Base-by-base conservation (phyloP, 805 yeast species). In the Starmerella davenportii region DNA sequence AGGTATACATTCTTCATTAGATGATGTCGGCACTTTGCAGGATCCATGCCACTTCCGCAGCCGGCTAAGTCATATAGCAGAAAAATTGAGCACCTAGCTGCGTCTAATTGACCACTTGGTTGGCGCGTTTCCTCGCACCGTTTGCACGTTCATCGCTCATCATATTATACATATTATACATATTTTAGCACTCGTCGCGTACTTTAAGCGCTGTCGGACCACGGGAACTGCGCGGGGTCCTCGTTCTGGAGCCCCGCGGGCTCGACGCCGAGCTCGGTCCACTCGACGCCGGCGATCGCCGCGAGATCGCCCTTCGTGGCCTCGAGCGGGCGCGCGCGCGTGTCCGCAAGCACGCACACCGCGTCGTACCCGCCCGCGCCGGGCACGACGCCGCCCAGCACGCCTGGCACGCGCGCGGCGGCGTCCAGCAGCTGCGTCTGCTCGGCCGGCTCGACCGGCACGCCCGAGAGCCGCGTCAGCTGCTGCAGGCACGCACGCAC, bases 351-450 rank as follows among this genome's bases (percentile, higher is more conserved):
- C 21, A 87, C 51, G 40, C 92, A 70, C 16, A 90, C 70, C 1
- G 98, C 98, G 61, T 90, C 98, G 53, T 74, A 79, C 0, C 98
- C 98, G 21, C 98, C 98, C 0, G 98, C 98, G 2, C 98, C 98
- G 0, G 98, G 98, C 3, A 90, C 93, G 25, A 90, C 85, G n/a
- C 94, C 95, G 0, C 94, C 93, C 16, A 87, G 49, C 23, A 82
- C 90, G 14, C 98, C 98, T 0, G 62, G 62, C 17, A 80, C 52
- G 7, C 40, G 34, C 30, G 65, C 55, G 41, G 79, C 72, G 15
- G 61, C 55, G 51, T 87, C 72, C 5, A 90, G 59, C 4, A 90
- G 62, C 1, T 48, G 43, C 0, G 94, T 79, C 57, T 90, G 98
- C 17, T 66, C 61, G 2, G 53, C 57, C 0, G 98, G 98, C 57